Base-by-base conservation (phyloP, 2,329 filamentous ascomycete genomes). In the Phaeomoniella chlamydospora region DNA sequence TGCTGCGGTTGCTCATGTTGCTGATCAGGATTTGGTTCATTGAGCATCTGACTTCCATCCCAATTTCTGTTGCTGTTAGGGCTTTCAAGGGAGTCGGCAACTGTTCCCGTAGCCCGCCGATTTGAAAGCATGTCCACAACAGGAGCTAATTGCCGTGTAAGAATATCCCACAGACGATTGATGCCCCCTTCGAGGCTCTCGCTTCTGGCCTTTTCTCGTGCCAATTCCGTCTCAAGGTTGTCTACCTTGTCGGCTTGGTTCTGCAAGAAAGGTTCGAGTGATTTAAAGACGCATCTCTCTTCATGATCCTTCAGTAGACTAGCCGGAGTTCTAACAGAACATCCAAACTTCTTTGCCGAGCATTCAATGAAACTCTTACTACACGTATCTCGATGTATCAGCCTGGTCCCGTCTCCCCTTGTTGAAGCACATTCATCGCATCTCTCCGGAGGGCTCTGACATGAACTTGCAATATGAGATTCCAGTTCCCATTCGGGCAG, bases 271-370 rank as follows among this genome's bases (percentile, higher is more conserved):
- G 63, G 61, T 0, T 55, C 52, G 39, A 65, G 55, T 4, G 61
- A 54, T 9, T 68, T 61, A 32, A 74, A 58, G 0, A 65, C 59
- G 46, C 73, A 78, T 17, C 51, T 50, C 34, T 57, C 52, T 34
- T 64, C 57, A 43, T 71, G 65, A 30, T 58, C 52, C 29, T 57
- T 53, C 18, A 58, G 47, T 13, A 58, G 53, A 15, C 51, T 49
- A 10, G 52, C 50, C 41, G 52, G 56, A 42, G 57, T 44, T 29
- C 53, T 56, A 29, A 55, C 49, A 3, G 46, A 49, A 39, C 63
- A 66, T n/a, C 62, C 62, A 37, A 58, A 64, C 40, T 56, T 29
- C 15, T 17, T 39, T 3, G 45, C 46, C 10, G 46, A 43, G 39
- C 46, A 49, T 9, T 16, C 11, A 9, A 17, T 10, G 9, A 10